Evolutionary conservation across 1,139 yeast species (phyloP).

Genomic region (Suhomyces wounanorum): DNA sequence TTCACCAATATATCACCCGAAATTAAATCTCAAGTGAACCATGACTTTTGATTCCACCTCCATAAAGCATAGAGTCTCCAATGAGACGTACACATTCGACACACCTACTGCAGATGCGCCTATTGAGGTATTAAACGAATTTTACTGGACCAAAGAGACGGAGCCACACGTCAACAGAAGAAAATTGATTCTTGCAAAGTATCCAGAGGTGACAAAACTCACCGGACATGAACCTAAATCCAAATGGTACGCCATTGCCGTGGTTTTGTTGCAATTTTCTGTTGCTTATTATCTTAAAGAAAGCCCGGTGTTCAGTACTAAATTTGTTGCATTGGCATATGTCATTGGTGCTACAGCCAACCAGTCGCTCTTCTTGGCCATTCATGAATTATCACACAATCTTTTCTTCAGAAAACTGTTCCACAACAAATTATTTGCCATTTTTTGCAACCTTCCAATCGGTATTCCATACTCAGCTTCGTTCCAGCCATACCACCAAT

Average conservation of each 20-base stretch:
- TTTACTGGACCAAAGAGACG: conserved; percentile 78
- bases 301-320: conserved; percentile 53
- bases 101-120: conserved; percentile 50
- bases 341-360: conserved; percentile 82
- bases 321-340: conserved; percentile 67
- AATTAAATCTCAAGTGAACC: background rate
- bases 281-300: conserved; percentile 63
- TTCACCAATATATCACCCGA: background rate
- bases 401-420: conserved; percentile 79
- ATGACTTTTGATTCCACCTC: conserved; percentile 10
- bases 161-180: conserved; percentile 84
- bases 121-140: conserved; percentile 52
- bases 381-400: conserved; percentile 86
- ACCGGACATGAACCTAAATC: conserved; percentile 88
- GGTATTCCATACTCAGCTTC: conserved; percentile 91
- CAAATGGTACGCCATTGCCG: conserved; percentile 67
- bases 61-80: conserved; percentile 40
- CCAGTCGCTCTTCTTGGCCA: conserved; percentile 82
- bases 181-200: conserved; percentile 65
- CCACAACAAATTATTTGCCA: conserved; percentile 75
- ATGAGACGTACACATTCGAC: conserved; percentile 36
- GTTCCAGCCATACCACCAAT: conserved; percentile 87
- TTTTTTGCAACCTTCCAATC: conserved; percentile 78
- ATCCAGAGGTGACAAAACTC: conserved; percentile 79
- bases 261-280: conserved; percentile 64